phyloP scores from a whole-genome alignment of 768 basidiomycete genomes.

The Polyporus arcularius region DNA sequence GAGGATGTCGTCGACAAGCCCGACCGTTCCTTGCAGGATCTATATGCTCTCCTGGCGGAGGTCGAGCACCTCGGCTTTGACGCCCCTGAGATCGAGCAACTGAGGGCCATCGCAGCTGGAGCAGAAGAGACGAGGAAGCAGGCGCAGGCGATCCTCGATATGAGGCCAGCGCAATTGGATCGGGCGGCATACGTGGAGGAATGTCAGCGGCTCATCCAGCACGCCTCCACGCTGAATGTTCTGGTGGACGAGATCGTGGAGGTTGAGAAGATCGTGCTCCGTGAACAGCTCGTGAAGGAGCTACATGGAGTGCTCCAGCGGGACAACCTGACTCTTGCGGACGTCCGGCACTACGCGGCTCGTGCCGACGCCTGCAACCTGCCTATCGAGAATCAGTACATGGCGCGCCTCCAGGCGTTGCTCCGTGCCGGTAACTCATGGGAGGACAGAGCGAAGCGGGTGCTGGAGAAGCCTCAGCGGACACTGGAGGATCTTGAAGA shows the following conservation, averaged over 20 bases:
- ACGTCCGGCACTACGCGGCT: constrained; percentile 70
- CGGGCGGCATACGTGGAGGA: constrained; percentile 63
- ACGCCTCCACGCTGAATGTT: constrained; percentile 80
- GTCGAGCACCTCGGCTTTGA: constrained; percentile 85
- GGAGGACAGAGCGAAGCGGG: constrained; percentile 67
- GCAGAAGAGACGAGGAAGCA: constrained; percentile 65
- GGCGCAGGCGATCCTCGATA: constrained; percentile 53
- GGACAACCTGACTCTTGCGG: constrained; percentile 66
- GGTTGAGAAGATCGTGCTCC: constrained; percentile 79
- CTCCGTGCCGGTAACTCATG: constrained; percentile 72
- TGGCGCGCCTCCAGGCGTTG: constrained; percentile 64
- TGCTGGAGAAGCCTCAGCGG: constrained; percentile 70
- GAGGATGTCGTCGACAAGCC: constrained; percentile 56
- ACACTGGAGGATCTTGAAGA: constrained; percentile 77
- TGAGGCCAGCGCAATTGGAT: constrained; percentile 43
- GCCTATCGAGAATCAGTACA: constrained; percentile 60
- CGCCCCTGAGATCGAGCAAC: constrained; percentile 65
- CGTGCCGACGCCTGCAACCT: constrained; percentile 74
- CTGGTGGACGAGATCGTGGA: constrained; percentile 75
- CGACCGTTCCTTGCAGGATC: constrained; percentile 69
- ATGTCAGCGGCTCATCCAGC: constrained; percentile 68
- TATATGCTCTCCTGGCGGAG: constrained; percentile 68
- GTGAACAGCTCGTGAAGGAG: constrained; percentile 75
- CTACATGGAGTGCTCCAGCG: constrained; percentile 72
- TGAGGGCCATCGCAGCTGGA: constrained; percentile 56